Conservation (phyloP, 2,329 filamentous ascomycete species). For the Neofusicoccum umdonicola region DNA sequence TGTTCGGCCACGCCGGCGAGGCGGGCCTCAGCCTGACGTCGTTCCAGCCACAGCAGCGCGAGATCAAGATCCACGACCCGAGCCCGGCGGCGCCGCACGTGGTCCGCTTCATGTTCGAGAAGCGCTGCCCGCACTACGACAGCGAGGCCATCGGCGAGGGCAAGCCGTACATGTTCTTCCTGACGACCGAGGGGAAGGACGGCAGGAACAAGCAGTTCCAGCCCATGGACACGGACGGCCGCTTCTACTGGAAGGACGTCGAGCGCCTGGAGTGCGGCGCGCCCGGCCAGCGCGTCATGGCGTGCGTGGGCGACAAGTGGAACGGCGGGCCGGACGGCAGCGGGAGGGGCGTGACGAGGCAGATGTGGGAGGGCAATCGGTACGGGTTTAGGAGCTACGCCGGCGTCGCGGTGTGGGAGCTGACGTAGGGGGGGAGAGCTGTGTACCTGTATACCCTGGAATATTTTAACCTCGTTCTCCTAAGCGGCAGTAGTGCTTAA, state of each 20-base stretch:
- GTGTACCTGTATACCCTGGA: not conserved
- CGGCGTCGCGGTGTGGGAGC: conserved; percentile 5
- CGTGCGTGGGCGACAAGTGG: conserved; percentile 13
- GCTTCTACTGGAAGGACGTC: conserved; percentile 80
- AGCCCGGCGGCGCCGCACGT: conserved; percentile 28
- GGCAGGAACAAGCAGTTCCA: conserved; percentile 67
- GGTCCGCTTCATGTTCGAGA: conserved; percentile 77
- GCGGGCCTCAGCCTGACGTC: conserved; percentile 56
- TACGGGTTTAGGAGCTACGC: conserved; percentile 12
- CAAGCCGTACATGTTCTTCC: conserved; percentile 65
- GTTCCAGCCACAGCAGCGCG: conserved; percentile 59
- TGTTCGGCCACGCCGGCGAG: conserved; percentile 46
- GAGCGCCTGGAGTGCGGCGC: conserved; percentile 46
- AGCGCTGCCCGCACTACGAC: conserved; percentile 80
- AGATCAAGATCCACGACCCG: conserved; percentile 60
- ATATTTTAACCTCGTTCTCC: not conserved
- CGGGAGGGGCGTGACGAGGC: conserved; percentile 15
- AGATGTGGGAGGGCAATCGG: conserved; percentile 10
- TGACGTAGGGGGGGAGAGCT: not conserved
- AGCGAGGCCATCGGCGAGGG: conserved; percentile 65
- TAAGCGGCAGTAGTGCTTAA: too few species aligned
- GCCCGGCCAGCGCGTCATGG: conserved; percentile 24
- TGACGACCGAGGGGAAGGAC: conserved; percentile 61
- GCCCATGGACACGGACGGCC: conserved; percentile 69
- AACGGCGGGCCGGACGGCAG: conserved; percentile 8